Conservation (phyloP, 306 rosid genomes). For the Acmispon strigosus region DNA sequence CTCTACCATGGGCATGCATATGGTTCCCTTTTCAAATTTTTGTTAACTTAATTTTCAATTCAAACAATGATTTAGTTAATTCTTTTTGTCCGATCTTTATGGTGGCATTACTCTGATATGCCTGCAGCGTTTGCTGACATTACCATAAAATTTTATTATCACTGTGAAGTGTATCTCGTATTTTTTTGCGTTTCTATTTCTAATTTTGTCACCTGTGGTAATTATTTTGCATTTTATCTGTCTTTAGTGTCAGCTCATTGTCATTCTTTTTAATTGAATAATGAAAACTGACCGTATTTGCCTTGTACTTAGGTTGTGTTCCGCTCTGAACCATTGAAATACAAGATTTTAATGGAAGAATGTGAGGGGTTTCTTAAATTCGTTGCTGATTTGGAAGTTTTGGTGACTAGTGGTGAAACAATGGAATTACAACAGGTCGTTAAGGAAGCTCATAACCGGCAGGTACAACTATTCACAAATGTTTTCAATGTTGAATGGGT, state of each 20-base stretch:
- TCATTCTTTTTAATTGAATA: not conserved
- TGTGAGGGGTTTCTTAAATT: slow-evolving; percentile 60
- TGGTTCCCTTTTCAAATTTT: not conserved
- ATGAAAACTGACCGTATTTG: not conserved
- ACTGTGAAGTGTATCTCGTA: not conserved
- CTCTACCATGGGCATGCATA: not conserved
- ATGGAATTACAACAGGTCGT: slow-evolving; percentile 36
- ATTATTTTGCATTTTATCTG: not conserved
- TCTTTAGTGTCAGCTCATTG: not conserved
- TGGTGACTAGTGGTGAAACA: slow-evolving; percentile 33
- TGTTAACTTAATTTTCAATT: not conserved
- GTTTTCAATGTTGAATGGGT: not conserved
- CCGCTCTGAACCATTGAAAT: slow-evolving; percentile 63
- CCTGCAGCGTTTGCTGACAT: not conserved
- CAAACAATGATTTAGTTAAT: not conserved
- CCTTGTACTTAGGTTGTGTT: slow-evolving; percentile 52
- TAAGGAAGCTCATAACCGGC: slow-evolving; percentile 55
- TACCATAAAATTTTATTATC: not conserved
- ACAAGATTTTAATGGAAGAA: slow-evolving; percentile 56
- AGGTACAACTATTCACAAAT: slow-evolving; percentile 37
- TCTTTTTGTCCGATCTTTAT: not conserved
- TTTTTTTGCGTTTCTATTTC: not conserved
- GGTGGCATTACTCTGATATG: not conserved
- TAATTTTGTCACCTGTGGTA: not conserved
- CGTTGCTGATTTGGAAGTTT: slow-evolving; percentile 30